Conservation (phyloP, 495 filamentous ascomycete genomes). For the Penicillium flavigenum region DNA sequence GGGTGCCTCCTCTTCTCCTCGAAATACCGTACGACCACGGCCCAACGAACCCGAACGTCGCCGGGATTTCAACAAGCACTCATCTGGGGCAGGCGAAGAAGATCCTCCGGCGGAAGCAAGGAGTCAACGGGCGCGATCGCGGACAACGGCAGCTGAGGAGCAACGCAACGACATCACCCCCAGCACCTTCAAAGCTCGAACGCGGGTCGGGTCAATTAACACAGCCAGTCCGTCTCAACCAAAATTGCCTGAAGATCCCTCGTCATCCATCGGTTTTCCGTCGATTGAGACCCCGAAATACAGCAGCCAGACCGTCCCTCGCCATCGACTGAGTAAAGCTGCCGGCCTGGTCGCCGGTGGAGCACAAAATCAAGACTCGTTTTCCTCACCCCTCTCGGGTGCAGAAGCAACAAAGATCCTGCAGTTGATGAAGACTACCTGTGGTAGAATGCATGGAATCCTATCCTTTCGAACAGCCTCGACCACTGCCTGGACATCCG, state of each 20-base stretch:
- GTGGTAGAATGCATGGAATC: slow-evolving; percentile 55
- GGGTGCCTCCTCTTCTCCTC: slow-evolving; percentile 43
- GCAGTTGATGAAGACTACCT: slow-evolving; percentile 58
- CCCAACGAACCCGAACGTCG: slow-evolving; percentile 33
- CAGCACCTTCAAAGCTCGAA: slow-evolving; percentile 38
- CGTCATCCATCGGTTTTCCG: slow-evolving; percentile 51
- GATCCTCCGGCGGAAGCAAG: slow-evolving; percentile 35
- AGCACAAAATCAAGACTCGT: slow-evolving; percentile 37
- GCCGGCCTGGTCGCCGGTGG: slow-evolving; percentile 30
- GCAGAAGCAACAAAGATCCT: slow-evolving; percentile 53
- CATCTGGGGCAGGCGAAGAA: slow-evolving; percentile 36
- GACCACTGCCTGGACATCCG: slow-evolving; percentile 53
- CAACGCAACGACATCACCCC: slow-evolving; percentile 45
- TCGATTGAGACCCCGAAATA: slow-evolving; percentile 50
- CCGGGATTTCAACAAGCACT: slow-evolving; percentile 30
- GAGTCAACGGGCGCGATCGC: slow-evolving; percentile 46
- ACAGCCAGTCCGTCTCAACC: slow-evolving; percentile 36
- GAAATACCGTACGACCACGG: slow-evolving; percentile 37
- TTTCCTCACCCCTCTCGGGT: slow-evolving; percentile 56
- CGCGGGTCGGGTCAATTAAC: slow-evolving; percentile 48
- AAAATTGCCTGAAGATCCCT: slow-evolving; percentile 25
- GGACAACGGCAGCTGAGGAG: slow-evolving; percentile 51
- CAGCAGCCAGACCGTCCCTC: slow-evolving; percentile 32
- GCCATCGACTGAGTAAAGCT: slow-evolving; percentile 48
- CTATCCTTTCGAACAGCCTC: slow-evolving; percentile 58